phyloP scores from a whole-genome alignment of 441 rosid genomes.

The Corymbia citriodora region DNA sequence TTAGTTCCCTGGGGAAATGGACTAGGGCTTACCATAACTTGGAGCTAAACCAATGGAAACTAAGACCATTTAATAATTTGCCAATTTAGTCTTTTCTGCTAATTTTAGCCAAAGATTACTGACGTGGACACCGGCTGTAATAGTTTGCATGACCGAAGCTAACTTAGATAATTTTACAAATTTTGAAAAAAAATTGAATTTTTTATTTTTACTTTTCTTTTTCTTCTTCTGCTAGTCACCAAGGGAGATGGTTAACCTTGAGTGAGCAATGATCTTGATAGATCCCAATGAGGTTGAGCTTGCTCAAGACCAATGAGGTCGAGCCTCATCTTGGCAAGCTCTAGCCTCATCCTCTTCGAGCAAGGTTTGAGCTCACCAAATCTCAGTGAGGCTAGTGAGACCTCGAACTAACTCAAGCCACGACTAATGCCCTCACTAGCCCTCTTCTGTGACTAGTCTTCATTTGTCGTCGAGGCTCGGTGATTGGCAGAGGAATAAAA shows the following conservation, averaged over 20 bases:
- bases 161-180: no score
- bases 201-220: not conserved
- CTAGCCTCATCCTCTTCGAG: fast-evolving
- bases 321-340: not conserved
- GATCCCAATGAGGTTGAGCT: fast-evolving
- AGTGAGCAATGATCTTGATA: not conserved
- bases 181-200: no score
- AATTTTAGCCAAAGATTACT: fast-evolving
- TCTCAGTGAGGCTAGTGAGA: not conserved
- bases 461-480: fast-evolving
- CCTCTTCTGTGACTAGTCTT: not conserved
- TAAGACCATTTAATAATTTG: fast-evolving
- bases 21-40: not conserved
- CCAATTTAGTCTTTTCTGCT: not conserved
- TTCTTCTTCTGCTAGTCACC: not conserved
- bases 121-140: fast-evolving
- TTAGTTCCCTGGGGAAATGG: fast-evolving
- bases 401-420: not conserved
- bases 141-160: fast-evolving
- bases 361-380: not conserved
- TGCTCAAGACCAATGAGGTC: not conserved
- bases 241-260: fast-evolving
- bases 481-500: fast-evolving
- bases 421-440: not conserved
- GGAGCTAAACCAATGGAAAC: fast-evolving